These are phyloP conservation scores for Epichloe scottii DNA, from an alignment of 2,329 filamentous ascomycete genomes.

Conservation along the genomic window DNA sequence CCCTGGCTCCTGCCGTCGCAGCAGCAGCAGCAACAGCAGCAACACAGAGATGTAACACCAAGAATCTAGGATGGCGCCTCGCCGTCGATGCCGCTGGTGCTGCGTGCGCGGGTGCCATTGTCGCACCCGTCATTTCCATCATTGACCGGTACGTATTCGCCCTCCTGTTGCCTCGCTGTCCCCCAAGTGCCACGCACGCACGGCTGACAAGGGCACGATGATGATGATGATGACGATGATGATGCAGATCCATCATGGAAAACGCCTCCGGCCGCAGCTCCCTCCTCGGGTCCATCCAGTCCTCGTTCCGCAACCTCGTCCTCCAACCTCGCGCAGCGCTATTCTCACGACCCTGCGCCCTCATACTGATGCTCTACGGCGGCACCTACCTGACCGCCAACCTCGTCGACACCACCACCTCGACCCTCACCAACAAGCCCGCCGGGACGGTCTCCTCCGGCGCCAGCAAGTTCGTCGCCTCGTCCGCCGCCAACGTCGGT, in stretches of 20 bases:
- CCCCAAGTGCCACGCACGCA: too few relatives aligned
- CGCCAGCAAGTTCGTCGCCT: constrained; percentile 67
- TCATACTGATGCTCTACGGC: constrained; percentile 67
- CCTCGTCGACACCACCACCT: constrained; percentile 64
- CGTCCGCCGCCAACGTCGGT: constrained; percentile 69
- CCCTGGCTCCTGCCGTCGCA: background rate
- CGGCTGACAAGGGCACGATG: background rate
- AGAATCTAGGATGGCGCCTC: constrained; percentile 54
- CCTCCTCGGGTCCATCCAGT: constrained; percentile 45
- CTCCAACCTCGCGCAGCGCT: constrained; percentile 48
- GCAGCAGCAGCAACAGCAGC: background rate
- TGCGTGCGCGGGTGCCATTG: constrained; percentile 56
- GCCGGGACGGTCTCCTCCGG: constrained; percentile 58
- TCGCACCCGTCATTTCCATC: constrained; percentile 75
- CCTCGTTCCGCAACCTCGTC: constrained; percentile 44
- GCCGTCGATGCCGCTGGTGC: constrained; percentile 58
- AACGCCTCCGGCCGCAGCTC: constrained; percentile 60
- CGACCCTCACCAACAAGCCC: constrained; percentile 45
- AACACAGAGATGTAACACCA: constrained; percentile 54
- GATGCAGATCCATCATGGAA: constrained; percentile 59
- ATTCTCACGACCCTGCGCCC: constrained; percentile 51
- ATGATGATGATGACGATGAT: background rate
- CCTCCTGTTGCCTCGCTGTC: too few relatives aligned
- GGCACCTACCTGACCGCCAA: constrained; percentile 88
- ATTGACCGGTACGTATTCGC: constrained; percentile 64